Evolutionary conservation across 495 filamentous ascomycete species (phyloP).

Genomic region (Acidomyces sp.): DNA sequence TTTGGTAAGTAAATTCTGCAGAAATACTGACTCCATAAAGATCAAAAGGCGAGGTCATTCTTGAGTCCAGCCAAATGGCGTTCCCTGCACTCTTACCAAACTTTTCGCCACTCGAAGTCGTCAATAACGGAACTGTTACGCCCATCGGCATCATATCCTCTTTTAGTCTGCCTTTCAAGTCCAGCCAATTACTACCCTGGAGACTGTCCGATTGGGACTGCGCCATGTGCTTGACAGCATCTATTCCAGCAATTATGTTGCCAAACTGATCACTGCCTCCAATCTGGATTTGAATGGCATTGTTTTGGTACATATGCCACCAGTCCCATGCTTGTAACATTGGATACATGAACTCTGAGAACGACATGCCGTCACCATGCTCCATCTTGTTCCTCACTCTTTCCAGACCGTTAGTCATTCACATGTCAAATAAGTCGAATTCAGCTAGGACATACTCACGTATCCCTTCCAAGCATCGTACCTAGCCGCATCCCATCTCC

Average conservation of each 20-base stretch:
- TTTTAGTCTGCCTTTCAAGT: slow-evolving; percentile 20
- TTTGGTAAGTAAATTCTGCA: background rate
- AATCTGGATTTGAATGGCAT: slow-evolving; percentile 66
- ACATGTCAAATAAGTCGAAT: too few species aligned
- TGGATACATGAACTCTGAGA: slow-evolving; percentile 87
- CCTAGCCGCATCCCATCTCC: slow-evolving; percentile 63
- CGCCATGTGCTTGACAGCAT: slow-evolving; percentile 60
- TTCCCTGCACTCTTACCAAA: slow-evolving; percentile 94
- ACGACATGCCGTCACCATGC: slow-evolving; percentile 78
- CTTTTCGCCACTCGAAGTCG: slow-evolving; percentile 71
- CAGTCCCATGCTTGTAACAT: slow-evolving; percentile 95
- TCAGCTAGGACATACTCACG: slow-evolving; percentile 44
- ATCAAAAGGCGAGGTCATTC: slow-evolving; percentile 68
- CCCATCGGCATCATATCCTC: slow-evolving; percentile 46
- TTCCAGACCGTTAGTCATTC: slow-evolving; percentile 18
- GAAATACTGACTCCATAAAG: slow-evolving; percentile 55
- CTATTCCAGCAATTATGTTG: slow-evolving; percentile 86
- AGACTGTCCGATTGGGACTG: slow-evolving; percentile 21
- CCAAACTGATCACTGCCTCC: slow-evolving; percentile 94
- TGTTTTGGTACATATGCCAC: slow-evolving; percentile 59
- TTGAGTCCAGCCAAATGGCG: slow-evolving; percentile 80
- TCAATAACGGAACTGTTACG: slow-evolving; percentile 80
- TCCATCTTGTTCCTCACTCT: slow-evolving; percentile 74
- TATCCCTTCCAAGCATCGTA: slow-evolving; percentile 78
- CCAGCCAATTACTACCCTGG: slow-evolving; percentile 18